Evolutionary conservation across 495 filamentous ascomycete genomes (phyloP), one percentile per base, ranked within the genome.

Genomic region (Terfezia boudieri): DNA sequence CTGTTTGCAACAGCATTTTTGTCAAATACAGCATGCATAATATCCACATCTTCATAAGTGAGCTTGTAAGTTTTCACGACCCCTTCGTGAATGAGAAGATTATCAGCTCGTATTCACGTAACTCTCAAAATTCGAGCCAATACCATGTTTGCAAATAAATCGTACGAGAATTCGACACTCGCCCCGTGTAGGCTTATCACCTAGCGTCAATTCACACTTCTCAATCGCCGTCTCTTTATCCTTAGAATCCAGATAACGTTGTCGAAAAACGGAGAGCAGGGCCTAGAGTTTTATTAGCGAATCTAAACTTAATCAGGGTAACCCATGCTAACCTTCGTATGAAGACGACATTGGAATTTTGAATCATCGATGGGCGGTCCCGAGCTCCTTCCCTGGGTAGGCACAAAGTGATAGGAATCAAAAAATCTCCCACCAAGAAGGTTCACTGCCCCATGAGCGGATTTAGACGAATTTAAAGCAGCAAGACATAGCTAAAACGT

Each of bases 11-110:
- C 80, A 38, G 69, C 71, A 10, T 72, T 72, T 37, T 71, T 77
- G 64, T 93, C 80, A 63, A 98, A 96, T 36, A 89, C 74, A 14
- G 89, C 92, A 66, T 93, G 85, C 65, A 87, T 82, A 11, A 87
- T 76, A 14, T 81, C 74, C 36, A 76, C 76, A 17, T 82, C 73
- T 64, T 98, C 90, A 64, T 94, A 98, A 0, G 86, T 88, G 53
- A 98, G 73, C 49, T 82, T 84, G 62, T 95, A 94, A 4, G 84
- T 89, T 57, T 92, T 93, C 36, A 86, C 81, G 36, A 95, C 86
- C 9, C 87, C 86, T 81, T 54, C 7, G 26, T 32, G 26, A 7
- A 32, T 51, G 32, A 52, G 49, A 7, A 8, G 8, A 8, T 37
- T 64, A 14, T 59, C 51, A 36, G 22, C 14, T 32, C 8, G 23